Base-by-base conservation (phyloP, 148 eudicot species). In the Silene latifolia region DNA sequence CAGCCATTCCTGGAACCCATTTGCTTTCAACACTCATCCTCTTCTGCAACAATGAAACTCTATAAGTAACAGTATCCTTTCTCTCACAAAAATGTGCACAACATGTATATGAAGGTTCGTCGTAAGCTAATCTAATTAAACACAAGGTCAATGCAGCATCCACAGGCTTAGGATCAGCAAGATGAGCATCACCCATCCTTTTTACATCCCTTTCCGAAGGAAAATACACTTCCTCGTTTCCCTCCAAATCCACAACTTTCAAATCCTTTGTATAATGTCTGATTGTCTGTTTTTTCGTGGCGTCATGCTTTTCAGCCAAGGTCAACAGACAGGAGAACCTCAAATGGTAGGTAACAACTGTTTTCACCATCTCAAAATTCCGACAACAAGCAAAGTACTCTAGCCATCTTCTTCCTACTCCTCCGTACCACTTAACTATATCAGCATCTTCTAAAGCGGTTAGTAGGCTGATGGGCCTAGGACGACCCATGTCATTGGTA, bases 401-500 rank as follows among this genome's bases (percentile, higher is more conserved):
- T 13, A 94, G 97, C 96, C 96, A 94, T 81, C 97, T 86, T 82
- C 72, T 88, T 60, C 93, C 98, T 1, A 94, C 83, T 21, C 98
- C 98, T 0, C 93, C 92, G 64, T 94, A 91, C 98, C 97, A 94
- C 75, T 90, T 92, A 67, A 94, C 79, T 17, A 94, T 88, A 72
- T 92, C 90, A 21, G 75, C 74, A 73, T 94, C 98, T 81, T 94
- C 97, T 53, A 92, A 89, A 72, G 87, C 87, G 79, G 72, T 81
- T 53, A 95, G 92, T 27, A 78, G 72, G 62, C 77, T 77, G 20
- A 95, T 86, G 1, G 98, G 96, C 77, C 96, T 90, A 5, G 98
- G 98, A 11, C 97, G 96, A 47, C 98, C 98, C 96, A 95, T 87
- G 69, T 83, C 78, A 69, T 95, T 92, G 48, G 97, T 95, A 77